Conservation (phyloP, 2,329 filamentous ascomycete species). For the Neonectria neomacrospora region DNA sequence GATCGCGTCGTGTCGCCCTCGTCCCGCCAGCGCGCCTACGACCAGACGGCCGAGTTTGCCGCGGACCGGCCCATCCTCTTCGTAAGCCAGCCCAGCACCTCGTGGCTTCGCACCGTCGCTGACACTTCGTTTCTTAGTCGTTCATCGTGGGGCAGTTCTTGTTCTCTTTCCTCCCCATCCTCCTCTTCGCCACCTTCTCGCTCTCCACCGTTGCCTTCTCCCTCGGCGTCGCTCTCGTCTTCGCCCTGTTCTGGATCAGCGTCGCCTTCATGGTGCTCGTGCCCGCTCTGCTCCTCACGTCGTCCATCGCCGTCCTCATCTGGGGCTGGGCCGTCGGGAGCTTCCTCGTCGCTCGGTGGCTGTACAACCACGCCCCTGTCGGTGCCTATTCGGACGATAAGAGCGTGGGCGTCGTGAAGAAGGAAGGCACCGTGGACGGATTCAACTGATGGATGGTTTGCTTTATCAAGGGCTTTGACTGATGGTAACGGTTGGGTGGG, state of each 20-base stretch:
- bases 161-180: slow-evolving; percentile 73
- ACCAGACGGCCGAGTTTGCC: slow-evolving; percentile 66
- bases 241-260: slow-evolving; percentile 75
- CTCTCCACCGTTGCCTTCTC: slow-evolving; percentile 71
- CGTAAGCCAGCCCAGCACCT: slow-evolving; percentile 57
- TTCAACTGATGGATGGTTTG: neutral
- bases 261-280: slow-evolving; percentile 74
- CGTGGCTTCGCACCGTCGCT: neutral
- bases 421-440: slow-evolving; percentile 26
- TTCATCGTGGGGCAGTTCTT: slow-evolving; percentile 74
- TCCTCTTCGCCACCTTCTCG: slow-evolving; percentile 75
- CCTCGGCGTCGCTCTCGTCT: slow-evolving; percentile 69
- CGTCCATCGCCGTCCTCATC: slow-evolving; percentile 68
- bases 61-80: slow-evolving; percentile 74
- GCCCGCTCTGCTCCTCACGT: slow-evolving; percentile 74
- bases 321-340: slow-evolving; percentile 75
- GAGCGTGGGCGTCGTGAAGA: slow-evolving; percentile 40
- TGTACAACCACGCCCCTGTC: slow-evolving; percentile 53
- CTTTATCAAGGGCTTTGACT: neutral
- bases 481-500: slow-evolving; percentile 7
- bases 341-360: slow-evolving; percentile 62
- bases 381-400: slow-evolving; percentile 32
- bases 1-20: slow-evolving; percentile 68
- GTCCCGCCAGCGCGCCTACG: slow-evolving; percentile 67
- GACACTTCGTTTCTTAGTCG: slow-evolving; percentile 57